These are phyloP conservation scores for Coprinopsis cinerea DNA, from an alignment of 768 basidiomycete genomes.

Conservation along the genomic window DNA sequence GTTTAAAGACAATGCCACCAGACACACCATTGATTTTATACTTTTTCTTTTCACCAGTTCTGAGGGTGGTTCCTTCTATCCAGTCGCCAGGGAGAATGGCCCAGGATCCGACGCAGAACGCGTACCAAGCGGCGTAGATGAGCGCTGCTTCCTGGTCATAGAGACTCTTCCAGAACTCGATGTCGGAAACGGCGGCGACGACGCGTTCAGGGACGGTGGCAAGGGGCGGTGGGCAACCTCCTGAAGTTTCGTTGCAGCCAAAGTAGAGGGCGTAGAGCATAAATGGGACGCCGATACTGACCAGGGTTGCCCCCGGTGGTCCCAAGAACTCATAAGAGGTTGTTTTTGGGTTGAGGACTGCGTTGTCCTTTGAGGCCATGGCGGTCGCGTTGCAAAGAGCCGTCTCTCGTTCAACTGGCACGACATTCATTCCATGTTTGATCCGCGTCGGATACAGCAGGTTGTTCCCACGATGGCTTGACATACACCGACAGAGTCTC, in stretches of 20 bases:
- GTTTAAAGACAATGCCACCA: background rate
- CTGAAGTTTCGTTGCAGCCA: conserved; percentile 64
- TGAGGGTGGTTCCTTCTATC: conserved; percentile 62
- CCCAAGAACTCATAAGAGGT: conserved; percentile 78
- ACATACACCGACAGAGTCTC: background rate
- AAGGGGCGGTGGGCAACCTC: conserved; percentile 59
- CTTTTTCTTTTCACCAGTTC: conserved; percentile 68
- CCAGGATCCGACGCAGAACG: conserved; percentile 83
- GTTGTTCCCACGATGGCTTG: background rate
- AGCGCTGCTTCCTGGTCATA: conserved; percentile 79
- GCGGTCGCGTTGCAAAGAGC: conserved; percentile 11
- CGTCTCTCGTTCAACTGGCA: no score
- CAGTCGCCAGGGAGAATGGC: conserved; percentile 66
- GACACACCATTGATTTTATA: conserved; percentile 92
- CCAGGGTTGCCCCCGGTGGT: conserved; percentile 66
- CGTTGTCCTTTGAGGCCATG: conserved; percentile 20
- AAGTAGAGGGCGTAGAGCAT: conserved; percentile 73
- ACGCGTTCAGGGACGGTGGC: conserved; percentile 35
- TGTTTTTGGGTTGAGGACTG: conserved; percentile 59
- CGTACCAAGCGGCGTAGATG: conserved; percentile 86
- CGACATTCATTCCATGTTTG: conserved; percentile 2
- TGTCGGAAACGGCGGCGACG: conserved; percentile 38
- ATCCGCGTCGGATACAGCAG: background rate
- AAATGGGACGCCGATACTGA: conserved; percentile 66
- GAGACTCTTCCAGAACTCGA: conserved; percentile 63